Conservation (phyloP, 2,329 filamentous ascomycete species). For the Colletotrichum magnum region DNA sequence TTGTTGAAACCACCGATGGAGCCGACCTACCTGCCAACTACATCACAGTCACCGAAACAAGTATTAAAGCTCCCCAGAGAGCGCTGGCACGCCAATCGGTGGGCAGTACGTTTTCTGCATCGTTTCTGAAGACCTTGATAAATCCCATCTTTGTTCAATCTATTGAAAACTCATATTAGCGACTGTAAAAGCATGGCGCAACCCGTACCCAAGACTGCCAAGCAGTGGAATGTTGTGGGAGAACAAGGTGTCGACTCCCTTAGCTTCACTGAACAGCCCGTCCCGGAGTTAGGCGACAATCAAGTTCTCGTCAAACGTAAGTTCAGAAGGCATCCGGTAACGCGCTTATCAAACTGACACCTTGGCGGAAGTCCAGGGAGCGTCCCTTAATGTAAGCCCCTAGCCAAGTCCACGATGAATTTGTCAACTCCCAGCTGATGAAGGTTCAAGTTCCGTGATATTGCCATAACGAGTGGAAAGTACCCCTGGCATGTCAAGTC, state of each 20-base stretch:
- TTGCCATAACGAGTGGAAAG: constrained; percentile 48
- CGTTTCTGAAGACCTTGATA: no score
- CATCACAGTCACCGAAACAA: no score
- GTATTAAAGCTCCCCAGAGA: no score
- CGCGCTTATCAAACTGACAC: not conserved
- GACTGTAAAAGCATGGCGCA: not conserved
- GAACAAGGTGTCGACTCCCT: constrained; percentile 23
- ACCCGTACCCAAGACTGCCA: not conserved
- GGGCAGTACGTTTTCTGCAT: no score
- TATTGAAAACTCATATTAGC: not conserved
- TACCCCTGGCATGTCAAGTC: constrained; percentile 45
- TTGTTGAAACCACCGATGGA: no score
- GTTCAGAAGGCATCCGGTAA: constrained; percentile 56
- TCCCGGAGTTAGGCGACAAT: constrained; percentile 29
- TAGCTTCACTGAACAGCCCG: constrained; percentile 6
- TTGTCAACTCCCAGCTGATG: constrained; percentile 4
- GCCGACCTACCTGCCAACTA: no score
- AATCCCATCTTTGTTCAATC: not conserved
- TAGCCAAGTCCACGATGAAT: not conserved
- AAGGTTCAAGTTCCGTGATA: constrained; percentile 19
- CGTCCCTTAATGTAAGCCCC: constrained; percentile 23
- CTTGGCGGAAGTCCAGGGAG: constrained; percentile 43
- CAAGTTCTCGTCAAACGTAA: constrained; percentile 37
- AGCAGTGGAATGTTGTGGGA: constrained; percentile 30
- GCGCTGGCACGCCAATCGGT: no score